Evolutionary conservation across 805 yeast species (phyloP).

Genomic region (Barnettozyma sp.): DNA sequence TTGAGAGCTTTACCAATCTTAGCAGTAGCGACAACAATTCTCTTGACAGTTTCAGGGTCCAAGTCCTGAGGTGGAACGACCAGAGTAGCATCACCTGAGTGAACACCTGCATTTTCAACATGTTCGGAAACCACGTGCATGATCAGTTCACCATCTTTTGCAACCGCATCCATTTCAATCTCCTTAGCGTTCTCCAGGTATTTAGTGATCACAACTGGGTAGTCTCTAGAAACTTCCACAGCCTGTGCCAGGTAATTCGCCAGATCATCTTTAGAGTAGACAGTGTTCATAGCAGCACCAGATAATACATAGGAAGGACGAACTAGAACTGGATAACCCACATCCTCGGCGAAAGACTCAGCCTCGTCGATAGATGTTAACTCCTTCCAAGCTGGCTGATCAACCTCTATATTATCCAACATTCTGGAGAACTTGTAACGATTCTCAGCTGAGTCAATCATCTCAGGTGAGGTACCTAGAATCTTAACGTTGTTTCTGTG

Average conservation of each 20-base stretch:
- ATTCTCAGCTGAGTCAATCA: constrained; percentile 98
- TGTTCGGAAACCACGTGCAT: constrained; percentile 98
- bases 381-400: constrained; percentile 99
- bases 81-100: constrained; percentile 97
- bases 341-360: constrained; percentile 83
- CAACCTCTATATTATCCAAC: constrained; percentile 94
- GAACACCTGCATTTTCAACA: constrained; percentile 98
- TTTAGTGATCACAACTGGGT: constrained; percentile 96
- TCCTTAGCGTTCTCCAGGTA: constrained; percentile 96
- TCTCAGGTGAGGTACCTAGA: constrained; percentile 94
- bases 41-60: constrained; percentile 80
- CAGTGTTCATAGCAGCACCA: constrained; percentile 99
- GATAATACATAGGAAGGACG: constrained; percentile 96
- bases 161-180: constrained; percentile 98
- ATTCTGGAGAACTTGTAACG: constrained; percentile 96
- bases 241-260: constrained; percentile 88
- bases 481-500: constrained; percentile 94
- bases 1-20: constrained; percentile 92
- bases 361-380: constrained; percentile 90
- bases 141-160: constrained; percentile 85
- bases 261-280: constrained; percentile 81
- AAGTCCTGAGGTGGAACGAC: constrained; percentile 96
- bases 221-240: constrained; percentile 94
- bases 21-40: constrained; percentile 93
- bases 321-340: constrained; percentile 89